Conservation (phyloP, 176 grass and related monocot species). For the Lolium perenne region DNA sequence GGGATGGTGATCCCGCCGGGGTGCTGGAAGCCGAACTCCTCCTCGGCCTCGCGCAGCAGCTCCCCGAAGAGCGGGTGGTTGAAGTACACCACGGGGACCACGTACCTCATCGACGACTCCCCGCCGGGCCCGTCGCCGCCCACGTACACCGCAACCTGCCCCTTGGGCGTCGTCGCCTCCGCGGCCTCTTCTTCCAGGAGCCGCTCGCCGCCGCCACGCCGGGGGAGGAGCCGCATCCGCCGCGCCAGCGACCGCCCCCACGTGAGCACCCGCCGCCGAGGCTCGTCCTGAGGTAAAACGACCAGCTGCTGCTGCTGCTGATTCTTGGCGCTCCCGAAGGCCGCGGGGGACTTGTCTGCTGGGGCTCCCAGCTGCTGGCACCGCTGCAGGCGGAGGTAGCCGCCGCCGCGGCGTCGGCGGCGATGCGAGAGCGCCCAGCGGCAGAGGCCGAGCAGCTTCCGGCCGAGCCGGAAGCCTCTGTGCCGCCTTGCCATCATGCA, state of each 20-base stretch:
- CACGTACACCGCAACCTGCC: conserved; percentile 92
- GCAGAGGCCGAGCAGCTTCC: conserved; percentile 68
- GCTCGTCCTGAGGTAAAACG: background rate
- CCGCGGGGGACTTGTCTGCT: background rate
- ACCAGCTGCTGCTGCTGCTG: conserved; percentile 40
- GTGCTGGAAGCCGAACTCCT: conserved; percentile 90
- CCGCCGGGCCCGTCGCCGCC: conserved; percentile 55
- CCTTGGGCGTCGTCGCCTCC: conserved; percentile 69
- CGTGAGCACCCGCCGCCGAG: conserved; percentile 48
- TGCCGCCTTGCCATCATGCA: conserved; percentile 50
- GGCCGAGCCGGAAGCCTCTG: conserved; percentile 80
- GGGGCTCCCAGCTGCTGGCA: background rate
- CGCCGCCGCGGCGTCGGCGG: conserved; percentile 42
- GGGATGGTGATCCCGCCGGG: conserved; percentile 97
- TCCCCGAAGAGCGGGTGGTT: conserved; percentile 93
- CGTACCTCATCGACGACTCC: conserved; percentile 62
- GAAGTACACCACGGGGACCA: conserved; percentile 96
- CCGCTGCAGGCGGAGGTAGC: conserved; percentile 52
- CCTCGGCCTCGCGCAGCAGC: conserved; percentile 93
- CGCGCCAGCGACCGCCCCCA: conserved; percentile 60
- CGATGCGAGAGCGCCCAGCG: conserved; percentile 54
- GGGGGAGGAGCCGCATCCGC: conserved; percentile 40
- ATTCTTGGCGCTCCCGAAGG: background rate
- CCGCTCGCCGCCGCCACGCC: background rate
- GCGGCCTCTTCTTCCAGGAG: conserved; percentile 14